phyloP scores from a whole-genome alignment of 805 yeast genomes.

The Wickerhamomyces chambardii region DNA sequence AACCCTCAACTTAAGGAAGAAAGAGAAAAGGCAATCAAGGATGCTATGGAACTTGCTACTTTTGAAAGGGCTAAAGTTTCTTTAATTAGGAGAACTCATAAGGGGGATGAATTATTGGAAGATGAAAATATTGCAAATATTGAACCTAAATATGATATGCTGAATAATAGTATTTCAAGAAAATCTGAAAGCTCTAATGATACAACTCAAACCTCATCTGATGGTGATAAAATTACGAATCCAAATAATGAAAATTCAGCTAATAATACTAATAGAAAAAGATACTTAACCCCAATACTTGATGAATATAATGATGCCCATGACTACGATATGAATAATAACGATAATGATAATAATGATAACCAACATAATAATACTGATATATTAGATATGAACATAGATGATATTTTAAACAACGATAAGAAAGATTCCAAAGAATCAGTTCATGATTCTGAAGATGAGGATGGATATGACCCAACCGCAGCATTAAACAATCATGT shows the following conservation, averaged over 20 bases:
- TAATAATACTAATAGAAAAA: too few relatives aligned
- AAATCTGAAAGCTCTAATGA: not conserved
- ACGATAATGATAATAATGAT: slow-evolving; percentile 10
- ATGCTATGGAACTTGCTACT: slow-evolving; percentile 60
- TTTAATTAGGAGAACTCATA: slow-evolving; percentile 71
- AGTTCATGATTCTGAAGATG: slow-evolving; percentile 16
- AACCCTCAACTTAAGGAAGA: slow-evolving; percentile 67
- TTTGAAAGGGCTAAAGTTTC: slow-evolving; percentile 53
- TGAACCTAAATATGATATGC: slow-evolving; percentile 19
- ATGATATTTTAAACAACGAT: not conserved
- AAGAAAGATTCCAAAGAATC: slow-evolving; percentile 6
- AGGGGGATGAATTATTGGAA: slow-evolving; percentile 81
- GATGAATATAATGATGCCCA: not conserved
- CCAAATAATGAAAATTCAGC: not conserved
- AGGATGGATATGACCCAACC: slow-evolving; percentile 9
- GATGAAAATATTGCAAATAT: slow-evolving; percentile 21
- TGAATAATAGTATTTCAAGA: slow-evolving; percentile 20
- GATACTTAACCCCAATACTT: too few relatives aligned
- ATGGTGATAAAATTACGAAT: slow-evolving; percentile 6
- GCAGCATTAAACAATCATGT: slow-evolving; percentile 2
- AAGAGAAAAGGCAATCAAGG: slow-evolving; percentile 63
- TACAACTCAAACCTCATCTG: too few relatives aligned
- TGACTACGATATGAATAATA: too few relatives aligned
- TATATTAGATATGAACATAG: not conserved
- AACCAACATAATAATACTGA: slow-evolving; percentile 11